Percentiles rank a stretch among this genome's conserved stretches.
These are phyloP conservation scores for Tricholoma matsutake DNA, from an alignment of 768 basidiomycete species.

Conservation along the genomic window DNA sequence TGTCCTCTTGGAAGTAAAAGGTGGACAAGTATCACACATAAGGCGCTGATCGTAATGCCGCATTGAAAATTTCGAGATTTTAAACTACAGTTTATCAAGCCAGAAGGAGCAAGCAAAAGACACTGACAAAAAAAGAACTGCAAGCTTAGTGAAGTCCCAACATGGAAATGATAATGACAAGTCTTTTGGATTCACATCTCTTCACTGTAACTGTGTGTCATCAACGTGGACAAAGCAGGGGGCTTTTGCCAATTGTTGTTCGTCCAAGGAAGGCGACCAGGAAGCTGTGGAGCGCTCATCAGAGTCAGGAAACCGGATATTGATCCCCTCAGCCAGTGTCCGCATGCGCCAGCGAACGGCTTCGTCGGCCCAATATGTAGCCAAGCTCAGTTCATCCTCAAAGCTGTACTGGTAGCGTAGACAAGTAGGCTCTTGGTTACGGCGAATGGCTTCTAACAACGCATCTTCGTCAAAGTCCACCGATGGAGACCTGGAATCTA, in stretches of 20 bases:
- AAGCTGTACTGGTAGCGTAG: slow-evolving; percentile 21
- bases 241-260: slow-evolving; percentile 6
- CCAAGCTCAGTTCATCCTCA: slow-evolving; percentile 28
- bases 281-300: slow-evolving; percentile 44
- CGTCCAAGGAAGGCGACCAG: slow-evolving; percentile 22
- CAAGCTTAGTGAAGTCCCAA: neutral
- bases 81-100: neutral
- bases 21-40: neutral
- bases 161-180: neutral
- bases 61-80: neutral
- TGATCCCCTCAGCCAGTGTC: neutral
- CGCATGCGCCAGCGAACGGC: slow-evolving; percentile 22
- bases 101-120: slow-evolving; percentile 1
- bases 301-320: slow-evolving; percentile 34
- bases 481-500: slow-evolving; percentile 36
- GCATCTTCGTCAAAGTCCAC: slow-evolving; percentile 27
- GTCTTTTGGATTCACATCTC: slow-evolving; percentile 4
- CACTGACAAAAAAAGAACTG: neutral
- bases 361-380: slow-evolving; percentile 37
- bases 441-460: slow-evolving; percentile 25
- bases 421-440: neutral
- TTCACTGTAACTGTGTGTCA: slow-evolving; percentile 1
- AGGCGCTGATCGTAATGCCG: neutral
- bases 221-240: neutral
- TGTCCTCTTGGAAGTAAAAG: neutral